phyloP scores from a whole-genome alignment of 768 basidiomycete species.

The Hemileccinum rubropunctum region DNA sequence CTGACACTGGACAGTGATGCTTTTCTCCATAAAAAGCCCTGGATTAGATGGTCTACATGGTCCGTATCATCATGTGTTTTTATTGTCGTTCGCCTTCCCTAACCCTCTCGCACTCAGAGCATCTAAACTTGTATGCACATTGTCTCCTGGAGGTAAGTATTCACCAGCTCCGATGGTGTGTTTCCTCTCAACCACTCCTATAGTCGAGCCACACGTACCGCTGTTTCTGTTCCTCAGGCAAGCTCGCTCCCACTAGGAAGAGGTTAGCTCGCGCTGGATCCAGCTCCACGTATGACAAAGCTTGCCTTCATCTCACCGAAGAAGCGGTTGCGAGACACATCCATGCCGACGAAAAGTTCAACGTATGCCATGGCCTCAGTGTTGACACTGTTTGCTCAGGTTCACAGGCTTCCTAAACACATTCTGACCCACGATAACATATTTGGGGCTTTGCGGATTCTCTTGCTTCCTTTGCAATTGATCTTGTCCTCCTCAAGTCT shows the following conservation, averaged over 20 bases:
- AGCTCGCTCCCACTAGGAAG: slow-evolving; percentile 65
- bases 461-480: slow-evolving; percentile 76
- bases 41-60: slow-evolving; percentile 67
- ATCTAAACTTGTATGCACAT: slow-evolving; percentile 77
- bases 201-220: slow-evolving; percentile 90
- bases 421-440: slow-evolving; percentile 62
- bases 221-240: slow-evolving; percentile 86
- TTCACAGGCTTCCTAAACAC: slow-evolving; percentile 52
- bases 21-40: too few relatives aligned
- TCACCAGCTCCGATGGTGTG: background rate
- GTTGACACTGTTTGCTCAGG: slow-evolving; percentile 37
- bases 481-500: slow-evolving; percentile 89
- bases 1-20: slow-evolving; percentile 8
- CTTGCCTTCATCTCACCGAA: slow-evolving; percentile 81
- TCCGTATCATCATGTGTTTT: slow-evolving; percentile 37
- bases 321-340: slow-evolving; percentile 80
- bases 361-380: slow-evolving; percentile 50
- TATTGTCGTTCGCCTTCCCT: slow-evolving; percentile 60
- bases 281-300: slow-evolving; percentile 81
- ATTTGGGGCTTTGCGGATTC: slow-evolving; percentile 75
- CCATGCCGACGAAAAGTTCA: slow-evolving; percentile 77
- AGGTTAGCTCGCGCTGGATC: slow-evolving; percentile 71
- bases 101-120: slow-evolving; percentile 66
- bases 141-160: slow-evolving; percentile 70
- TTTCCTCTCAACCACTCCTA: background rate